A percentile compares a stretch with the other conserved stretches of the same genome.
phyloP scores from a whole-genome alignment of 169 alveolate genomes.

The Blepharisma undulans region DNA sequence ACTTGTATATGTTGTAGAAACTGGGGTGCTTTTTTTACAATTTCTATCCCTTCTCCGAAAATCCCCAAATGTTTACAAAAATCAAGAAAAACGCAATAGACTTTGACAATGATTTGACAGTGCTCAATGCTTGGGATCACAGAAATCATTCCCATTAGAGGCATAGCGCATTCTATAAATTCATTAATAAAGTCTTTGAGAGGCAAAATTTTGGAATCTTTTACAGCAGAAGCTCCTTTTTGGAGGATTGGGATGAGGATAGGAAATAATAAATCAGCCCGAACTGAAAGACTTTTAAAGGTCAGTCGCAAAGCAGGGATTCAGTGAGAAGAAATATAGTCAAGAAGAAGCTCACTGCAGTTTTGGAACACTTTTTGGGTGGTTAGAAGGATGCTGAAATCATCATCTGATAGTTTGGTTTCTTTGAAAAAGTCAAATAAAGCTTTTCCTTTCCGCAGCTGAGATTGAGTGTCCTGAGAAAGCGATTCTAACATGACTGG shows the following conservation, averaged over 20 bases:
- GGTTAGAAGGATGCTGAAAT: background rate
- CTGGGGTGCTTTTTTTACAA: background rate
- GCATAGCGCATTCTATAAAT: background rate
- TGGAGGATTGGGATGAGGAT: slow-evolving; percentile 12
- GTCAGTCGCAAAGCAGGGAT: background rate
- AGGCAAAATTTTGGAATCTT: background rate
- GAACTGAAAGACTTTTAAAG: background rate
- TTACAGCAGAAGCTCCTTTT: background rate
- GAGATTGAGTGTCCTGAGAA: background rate
- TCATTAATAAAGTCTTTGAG: background rate
- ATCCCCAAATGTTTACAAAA: background rate
- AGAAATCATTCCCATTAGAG: background rate
- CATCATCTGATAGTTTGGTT: background rate
- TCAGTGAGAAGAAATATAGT: background rate
- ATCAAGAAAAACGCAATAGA: slow-evolving; percentile 23
- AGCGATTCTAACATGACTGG: background rate
- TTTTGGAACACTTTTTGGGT: background rate
- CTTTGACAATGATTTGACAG: background rate
- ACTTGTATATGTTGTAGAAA: background rate
- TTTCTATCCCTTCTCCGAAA: slow-evolving; percentile 4
- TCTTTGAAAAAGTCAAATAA: background rate
- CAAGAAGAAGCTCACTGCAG: background rate
- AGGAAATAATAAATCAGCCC: background rate
- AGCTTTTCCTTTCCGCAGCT: background rate
- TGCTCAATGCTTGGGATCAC: background rate